Conservation (phyloP, 371 early-diverging fungal genomes). For the Lichtheimia ornata region DNA sequence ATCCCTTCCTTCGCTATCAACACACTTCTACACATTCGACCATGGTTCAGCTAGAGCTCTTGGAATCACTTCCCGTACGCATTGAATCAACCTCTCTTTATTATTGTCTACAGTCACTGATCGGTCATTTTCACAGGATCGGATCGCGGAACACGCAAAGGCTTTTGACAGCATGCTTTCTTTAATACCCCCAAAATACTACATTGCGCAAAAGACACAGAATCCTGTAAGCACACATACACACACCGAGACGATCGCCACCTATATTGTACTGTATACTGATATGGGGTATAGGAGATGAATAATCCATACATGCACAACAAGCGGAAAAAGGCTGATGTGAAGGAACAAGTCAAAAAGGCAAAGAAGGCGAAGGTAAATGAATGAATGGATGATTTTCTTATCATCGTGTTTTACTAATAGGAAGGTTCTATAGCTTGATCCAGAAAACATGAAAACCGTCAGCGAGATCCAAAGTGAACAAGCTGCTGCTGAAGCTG, state of each 20-base stretch:
- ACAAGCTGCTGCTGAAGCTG: slow-evolving; percentile 30
- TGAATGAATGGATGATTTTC: background rate
- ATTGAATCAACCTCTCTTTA: background rate
- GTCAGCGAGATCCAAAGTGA: slow-evolving; percentile 54
- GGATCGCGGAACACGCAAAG: slow-evolving; percentile 57
- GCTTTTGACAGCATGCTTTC: slow-evolving; percentile 67
- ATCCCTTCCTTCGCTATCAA: too few species aligned
- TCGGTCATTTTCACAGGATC: slow-evolving; percentile 43
- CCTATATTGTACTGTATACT: background rate
- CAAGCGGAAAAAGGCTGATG: slow-evolving; percentile 75
- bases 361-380: slow-evolving; percentile 75
- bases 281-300: slow-evolving; percentile 22
- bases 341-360: slow-evolving; percentile 77
- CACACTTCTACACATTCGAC: background rate
- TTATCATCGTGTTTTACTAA: background rate
- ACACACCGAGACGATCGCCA: background rate
- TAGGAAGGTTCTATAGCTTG: slow-evolving; percentile 30
- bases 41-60: slow-evolving; percentile 39
- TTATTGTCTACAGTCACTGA: background rate
- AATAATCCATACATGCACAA: slow-evolving; percentile 66
- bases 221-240: slow-evolving; percentile 31
- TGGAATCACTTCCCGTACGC: slow-evolving; percentile 32
- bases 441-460: slow-evolving; percentile 56
- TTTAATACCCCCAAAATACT: slow-evolving; percentile 75
- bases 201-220: slow-evolving; percentile 62